Evolutionary conservation across 345 rosid genomes (phyloP), one percentile per base, ranked within the genome.

Genomic region (Brassica nigra): DNA sequence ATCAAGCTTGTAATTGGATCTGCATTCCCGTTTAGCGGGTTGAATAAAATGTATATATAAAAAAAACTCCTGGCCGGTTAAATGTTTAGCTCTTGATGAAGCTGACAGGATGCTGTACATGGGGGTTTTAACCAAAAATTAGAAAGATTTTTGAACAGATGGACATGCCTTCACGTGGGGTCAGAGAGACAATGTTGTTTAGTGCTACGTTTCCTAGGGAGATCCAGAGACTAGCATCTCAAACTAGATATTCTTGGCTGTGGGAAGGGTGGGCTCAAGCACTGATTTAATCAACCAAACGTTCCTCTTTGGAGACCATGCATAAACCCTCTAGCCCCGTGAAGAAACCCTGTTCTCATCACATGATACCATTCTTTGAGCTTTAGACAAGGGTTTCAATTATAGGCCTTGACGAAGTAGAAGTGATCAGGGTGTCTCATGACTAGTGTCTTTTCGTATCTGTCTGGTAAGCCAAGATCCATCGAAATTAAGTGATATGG

Each of bases 191-290:
- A 23, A 23, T 23, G 27, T 23, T 23, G 27, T 23, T 23, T 23
- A 23, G 27, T 23, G 27, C 27, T 23, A 23, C 27, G 27, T 23
- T 23, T 23, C 27, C 27, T 23, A 23, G 27, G 27, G 27, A 23
- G 27, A 23, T 23, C 27, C 92, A 96, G 99, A 93, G 97, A 87
- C 85, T 96, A 23, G 99, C 99, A 37, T 74, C 86, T 96, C 86
- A 58, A 86, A 79, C 80, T 96, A 96, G 68, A 68, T 96, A 67
- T 96, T 96, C 85, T 80, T 96, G 92, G 97, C 99, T 82, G 99
- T 96, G 83, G 99, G 99, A 63, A 79, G 98, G 64, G 99, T 96
- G 74, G 99, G 99, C 68, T 96, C 99, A 52, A 96, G 99, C 83
- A 96, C 99, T 75, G 99, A 96, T 85, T 86, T 96, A 85, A 96